Evolutionary conservation across 2,329 filamentous ascomycete species (phyloP).

Genomic region (Ophiobolus disseminans): DNA sequence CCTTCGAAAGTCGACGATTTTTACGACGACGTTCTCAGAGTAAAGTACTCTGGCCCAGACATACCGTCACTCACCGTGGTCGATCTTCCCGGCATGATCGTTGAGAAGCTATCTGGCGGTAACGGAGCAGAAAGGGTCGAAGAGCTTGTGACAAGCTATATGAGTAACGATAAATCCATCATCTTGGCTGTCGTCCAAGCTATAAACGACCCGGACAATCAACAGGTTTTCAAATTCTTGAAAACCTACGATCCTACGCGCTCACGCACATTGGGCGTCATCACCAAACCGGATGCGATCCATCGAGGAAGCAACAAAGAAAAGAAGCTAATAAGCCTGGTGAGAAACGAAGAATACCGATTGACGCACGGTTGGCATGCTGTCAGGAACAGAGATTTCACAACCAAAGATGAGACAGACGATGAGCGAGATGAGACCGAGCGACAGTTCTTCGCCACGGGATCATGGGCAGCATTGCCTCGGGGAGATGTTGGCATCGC

Average conservation of each 20-base stretch:
- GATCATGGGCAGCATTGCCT: slow-evolving; percentile 25
- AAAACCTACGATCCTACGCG: slow-evolving; percentile 42
- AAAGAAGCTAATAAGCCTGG: slow-evolving; percentile 32
- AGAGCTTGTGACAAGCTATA: slow-evolving; percentile 54
- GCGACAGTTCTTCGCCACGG: slow-evolving; percentile 28
- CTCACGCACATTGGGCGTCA: slow-evolving; percentile 52
- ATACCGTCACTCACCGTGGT: slow-evolving; percentile 60
- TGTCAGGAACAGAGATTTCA: slow-evolving; percentile 44
- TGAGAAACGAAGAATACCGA: slow-evolving; percentile 39
- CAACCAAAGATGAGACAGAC: slow-evolving; percentile 19
- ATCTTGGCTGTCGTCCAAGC: slow-evolving; percentile 55
- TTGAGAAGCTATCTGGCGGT: slow-evolving; percentile 54
- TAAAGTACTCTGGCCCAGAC: slow-evolving; percentile 41
- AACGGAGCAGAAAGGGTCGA: slow-evolving; percentile 56
- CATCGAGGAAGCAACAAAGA: slow-evolving; percentile 32
- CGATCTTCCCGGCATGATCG: slow-evolving; percentile 64
- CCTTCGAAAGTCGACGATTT: slow-evolving; percentile 9
- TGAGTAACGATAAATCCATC: slow-evolving; percentile 52
- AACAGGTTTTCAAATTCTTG: slow-evolving; percentile 12
- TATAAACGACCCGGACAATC: slow-evolving; percentile 44
- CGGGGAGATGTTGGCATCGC: slow-evolving; percentile 37
- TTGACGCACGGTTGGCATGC: slow-evolving; percentile 50
- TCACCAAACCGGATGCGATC: slow-evolving; percentile 53
- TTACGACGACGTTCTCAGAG: slow-evolving; percentile 36
- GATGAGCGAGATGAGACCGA: slow-evolving; percentile 36